Percentiles rank a stretch among this genome's conserved stretches.
Conservation (phyloP, 805 yeast genomes). For the Metschnikowia reukaufii region DNA sequence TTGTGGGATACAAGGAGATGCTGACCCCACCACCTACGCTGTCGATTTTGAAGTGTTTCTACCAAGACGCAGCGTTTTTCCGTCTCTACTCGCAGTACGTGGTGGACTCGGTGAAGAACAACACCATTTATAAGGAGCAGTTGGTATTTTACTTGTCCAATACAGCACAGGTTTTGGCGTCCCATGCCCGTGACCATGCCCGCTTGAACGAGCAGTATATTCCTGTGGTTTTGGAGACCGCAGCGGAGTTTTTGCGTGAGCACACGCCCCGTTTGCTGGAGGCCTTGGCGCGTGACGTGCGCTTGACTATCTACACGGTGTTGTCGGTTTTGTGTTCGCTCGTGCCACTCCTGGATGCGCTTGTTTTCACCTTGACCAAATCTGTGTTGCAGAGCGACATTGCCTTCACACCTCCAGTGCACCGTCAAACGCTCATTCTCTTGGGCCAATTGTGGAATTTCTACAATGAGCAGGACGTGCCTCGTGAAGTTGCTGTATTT, state of each 20-base stretch:
- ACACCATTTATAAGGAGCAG: constrained; percentile 63
- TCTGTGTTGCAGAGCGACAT: constrained; percentile 30
- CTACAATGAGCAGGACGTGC: constrained; percentile 20
- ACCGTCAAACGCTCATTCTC: constrained; percentile 37
- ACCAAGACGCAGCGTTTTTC: constrained; percentile 63
- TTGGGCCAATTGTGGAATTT: constrained; percentile 43
- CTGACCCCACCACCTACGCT: constrained; percentile 64
- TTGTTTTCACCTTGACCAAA: constrained; percentile 34
- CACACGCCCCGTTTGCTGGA: constrained; percentile 18
- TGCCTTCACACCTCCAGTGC: constrained; percentile 21
- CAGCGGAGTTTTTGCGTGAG: constrained; percentile 51
- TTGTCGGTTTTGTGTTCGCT: constrained; percentile 76
- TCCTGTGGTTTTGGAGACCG: constrained; percentile 57
- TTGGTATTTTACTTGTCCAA: constrained; percentile 77
- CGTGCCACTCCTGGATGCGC: constrained; percentile 49
- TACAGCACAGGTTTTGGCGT: constrained; percentile 66
- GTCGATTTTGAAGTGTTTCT: constrained; percentile 70
- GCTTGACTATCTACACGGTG: constrained; percentile 80
- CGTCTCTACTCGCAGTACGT: constrained; percentile 62
- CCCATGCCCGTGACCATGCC: constrained; percentile 48
- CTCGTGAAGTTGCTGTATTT: constrained; percentile 22
- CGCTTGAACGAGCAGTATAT: constrained; percentile 48
- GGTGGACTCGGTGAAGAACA: constrained; percentile 48
- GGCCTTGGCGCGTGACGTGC: constrained; percentile 50
- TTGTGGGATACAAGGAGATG: constrained; percentile 63